phyloP scores from a whole-genome alignment of 2,329 filamentous ascomycete genomes.

The Colletotrichum sp. region DNA sequence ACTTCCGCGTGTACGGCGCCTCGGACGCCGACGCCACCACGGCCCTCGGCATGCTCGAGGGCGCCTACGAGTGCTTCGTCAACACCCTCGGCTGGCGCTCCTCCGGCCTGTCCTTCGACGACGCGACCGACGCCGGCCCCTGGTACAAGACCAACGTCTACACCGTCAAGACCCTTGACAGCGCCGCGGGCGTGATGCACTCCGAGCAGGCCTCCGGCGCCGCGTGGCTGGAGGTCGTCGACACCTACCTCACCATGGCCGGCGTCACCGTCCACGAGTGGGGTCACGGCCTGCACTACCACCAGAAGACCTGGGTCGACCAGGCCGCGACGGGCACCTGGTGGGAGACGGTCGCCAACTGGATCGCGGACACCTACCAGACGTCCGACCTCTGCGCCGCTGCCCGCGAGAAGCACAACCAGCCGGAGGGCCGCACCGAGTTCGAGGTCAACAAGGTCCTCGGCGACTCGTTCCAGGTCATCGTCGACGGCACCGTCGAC shows the following conservation, averaged over 20 bases:
- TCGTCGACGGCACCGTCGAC: constrained; percentile 47
- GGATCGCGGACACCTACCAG: constrained; percentile 52
- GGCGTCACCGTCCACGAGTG: constrained; percentile 54
- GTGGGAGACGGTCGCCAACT: constrained; percentile 58
- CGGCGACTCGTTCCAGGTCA: constrained; percentile 49
- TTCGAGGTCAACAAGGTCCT: constrained; percentile 51
- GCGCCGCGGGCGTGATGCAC: constrained; percentile 47
- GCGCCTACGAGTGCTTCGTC: constrained; percentile 47
- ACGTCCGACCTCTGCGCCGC: constrained; percentile 47
- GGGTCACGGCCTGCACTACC: constrained; percentile 53
- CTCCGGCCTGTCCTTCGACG: constrained; percentile 39
- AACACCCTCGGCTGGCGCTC: constrained; percentile 42
- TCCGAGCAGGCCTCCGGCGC: constrained; percentile 43
- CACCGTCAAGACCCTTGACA: constrained; percentile 36
- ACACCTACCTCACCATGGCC: constrained; percentile 39
- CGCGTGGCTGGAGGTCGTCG: constrained; percentile 47
- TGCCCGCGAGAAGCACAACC: constrained; percentile 38
- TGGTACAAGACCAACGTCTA: constrained; percentile 54
- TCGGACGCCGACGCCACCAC: constrained; percentile 23
- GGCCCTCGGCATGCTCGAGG: constrained; percentile 47
- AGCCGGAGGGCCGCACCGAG: constrained; percentile 37
- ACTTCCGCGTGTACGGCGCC: constrained; percentile 44
- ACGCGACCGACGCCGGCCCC: constrained; percentile 37
- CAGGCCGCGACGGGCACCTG: constrained; percentile 51
- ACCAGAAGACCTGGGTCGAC: constrained; percentile 47